Evolutionary conservation across 225 moss, liverwort and hornwort species (phyloP).

Genomic region (Marchantia paleacea): DNA sequence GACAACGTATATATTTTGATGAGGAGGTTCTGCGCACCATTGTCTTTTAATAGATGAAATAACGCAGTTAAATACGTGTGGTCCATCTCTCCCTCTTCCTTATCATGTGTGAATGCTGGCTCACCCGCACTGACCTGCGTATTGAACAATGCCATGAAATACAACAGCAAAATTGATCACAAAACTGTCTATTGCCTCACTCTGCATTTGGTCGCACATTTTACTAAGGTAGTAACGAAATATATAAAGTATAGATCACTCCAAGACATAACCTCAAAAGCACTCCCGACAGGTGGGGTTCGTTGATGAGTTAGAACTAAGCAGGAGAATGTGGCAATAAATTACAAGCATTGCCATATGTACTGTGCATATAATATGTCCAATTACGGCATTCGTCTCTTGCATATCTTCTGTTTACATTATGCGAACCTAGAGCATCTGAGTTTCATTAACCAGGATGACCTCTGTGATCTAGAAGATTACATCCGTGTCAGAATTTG

Average conservation of each 20-base stretch:
- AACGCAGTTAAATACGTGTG: constrained; percentile 28
- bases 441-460: no score
- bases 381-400: no score
- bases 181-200: not conserved
- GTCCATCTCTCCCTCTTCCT: constrained; percentile 21
- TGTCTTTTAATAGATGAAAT: constrained; percentile 28
- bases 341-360: no score
- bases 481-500: not conserved
- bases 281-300: no score
- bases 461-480: not conserved
- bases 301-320: no score
- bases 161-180: not conserved
- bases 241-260: no score
- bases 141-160: not conserved
- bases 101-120: not conserved
- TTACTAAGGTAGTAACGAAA: not conserved
- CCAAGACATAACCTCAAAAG: no score
- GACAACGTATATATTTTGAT: not conserved
- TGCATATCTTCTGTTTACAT: no score
- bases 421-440: no score
- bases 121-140: constrained; percentile 17
- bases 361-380: no score
- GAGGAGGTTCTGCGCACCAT: constrained; percentile 15
- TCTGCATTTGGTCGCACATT: not conserved
- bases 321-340: no score